Base-by-base conservation (phyloP, 768 basidiomycete species). In the Russula griseocarnosa region DNA sequence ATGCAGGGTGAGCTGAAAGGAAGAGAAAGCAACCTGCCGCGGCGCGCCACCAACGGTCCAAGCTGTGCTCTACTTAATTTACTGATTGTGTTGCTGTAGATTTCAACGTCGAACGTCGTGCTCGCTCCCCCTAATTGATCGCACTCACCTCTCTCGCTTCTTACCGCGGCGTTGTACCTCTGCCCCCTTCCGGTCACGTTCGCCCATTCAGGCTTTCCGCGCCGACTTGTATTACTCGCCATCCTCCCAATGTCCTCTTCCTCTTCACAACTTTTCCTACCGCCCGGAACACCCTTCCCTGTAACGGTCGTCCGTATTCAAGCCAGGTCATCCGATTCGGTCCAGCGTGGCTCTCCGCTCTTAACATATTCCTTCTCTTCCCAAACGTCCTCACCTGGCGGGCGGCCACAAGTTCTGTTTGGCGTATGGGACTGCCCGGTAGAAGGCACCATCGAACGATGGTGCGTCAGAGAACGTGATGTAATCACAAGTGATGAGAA, bases 381-480 rank as follows among this genome's bases (percentile, higher is more conserved):
- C 73, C 73, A 79, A 62, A 72, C 83, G 50, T 65, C 77, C 58
- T 70, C 73, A 14, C 77, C 80, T 62, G 79, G 79, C 57, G 74
- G 79, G 55, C 75, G 75, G 67, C 79, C 82, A 54, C 88, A 90
- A 73, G 82, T 83, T 62, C 83, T 90, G 65, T 91, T 92, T 72
- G 92, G 92, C 63, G 90, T 88, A 42, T 98, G 94, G 94, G 95
- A 98, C 73, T 84, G 85, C 58, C 82, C 90, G 36, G 79, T 97
- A 24, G 90, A 94, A 68, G 96, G 96, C 60, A 80, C 81, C 10
- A 72, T 98, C 42, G 79, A 83, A 47, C 73, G 76, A 18, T 98
- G 94, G 94, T 80, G 79, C 57, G 73, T 91, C 66, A 82, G 79
- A 42, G 73, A 78, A 2, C 88, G 87, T 63, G 88, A 91, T 68